Base-by-base conservation (phyloP, 108 stramenopile species). In the Phaeodactylum tricornutum region DNA sequence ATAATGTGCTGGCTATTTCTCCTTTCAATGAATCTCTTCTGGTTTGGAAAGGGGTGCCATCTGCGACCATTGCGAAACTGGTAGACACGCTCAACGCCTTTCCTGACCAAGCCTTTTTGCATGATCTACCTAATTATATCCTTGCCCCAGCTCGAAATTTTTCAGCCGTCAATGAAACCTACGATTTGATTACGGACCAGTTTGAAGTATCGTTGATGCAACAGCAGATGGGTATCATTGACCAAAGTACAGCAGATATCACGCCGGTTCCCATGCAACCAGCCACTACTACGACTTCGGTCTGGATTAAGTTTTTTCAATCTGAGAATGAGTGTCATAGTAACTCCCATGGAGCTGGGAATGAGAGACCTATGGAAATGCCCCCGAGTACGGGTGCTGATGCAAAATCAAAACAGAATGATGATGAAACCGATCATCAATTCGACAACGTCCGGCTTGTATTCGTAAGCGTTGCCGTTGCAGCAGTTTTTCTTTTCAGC, bases 21-120 rank as follows among this genome's bases (percentile, higher is more conserved):
- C 85, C 85, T 7, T 72, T 70, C 47, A 77, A 87, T 52, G 75
- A 82, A 38, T 58, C 67, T 14, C 40, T 80, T 1, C 41, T 52
- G 15, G 47, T 77, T 3, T 57, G 51, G 25, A 26, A 47, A 29
- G 43, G 37, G 6, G 27, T 74, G 14, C 41, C 53, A 5, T 40
- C 41, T 1, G 9, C 25, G 14, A 42, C 29, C 27, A 27, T 55
- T 6, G 4, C 15, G 12, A n/a, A 38, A 3, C 43, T 55, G 28
- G 39, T 38, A 19, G 29, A 28, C 2, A n/a, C 29, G 3, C 20
- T 48, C n/a, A 48, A 48, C 9, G 28, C 1, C 3, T 7, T 32
- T 30, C 24, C 19, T 12, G 29, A 28, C 3, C n/a, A 2, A 16
- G 32, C 3, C 2, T 30, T 30, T 29, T 29, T 29, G 26, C 26